phyloP scores from a whole-genome alignment of 305 asterid species.

The Salvia sclarea region DNA sequence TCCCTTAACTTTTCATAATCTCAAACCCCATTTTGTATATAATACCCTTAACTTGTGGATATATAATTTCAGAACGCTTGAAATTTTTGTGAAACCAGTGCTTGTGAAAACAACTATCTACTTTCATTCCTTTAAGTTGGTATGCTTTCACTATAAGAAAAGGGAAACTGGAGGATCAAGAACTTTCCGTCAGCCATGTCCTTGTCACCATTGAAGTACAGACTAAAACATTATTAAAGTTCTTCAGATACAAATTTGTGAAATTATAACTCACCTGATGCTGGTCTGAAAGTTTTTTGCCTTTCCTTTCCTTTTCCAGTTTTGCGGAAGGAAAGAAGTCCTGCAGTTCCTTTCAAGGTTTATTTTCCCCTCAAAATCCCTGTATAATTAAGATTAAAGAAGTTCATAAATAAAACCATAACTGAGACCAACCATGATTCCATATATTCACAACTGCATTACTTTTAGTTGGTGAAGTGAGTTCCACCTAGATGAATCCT shows the following conservation, averaged over 20 bases:
- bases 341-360: conserved; percentile 20
- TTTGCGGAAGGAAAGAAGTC: conserved; percentile 28
- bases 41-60: neutral
- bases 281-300: conserved; percentile 7
- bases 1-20: neutral
- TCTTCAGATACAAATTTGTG: neutral
- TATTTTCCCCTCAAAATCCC: conserved; percentile 7
- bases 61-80: neutral
- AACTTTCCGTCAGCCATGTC: neutral
- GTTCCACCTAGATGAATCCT: neutral
- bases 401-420: neutral
- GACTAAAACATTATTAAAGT: neutral
- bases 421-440: conserved; percentile 4
- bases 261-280: neutral
- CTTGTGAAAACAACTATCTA: neutral
- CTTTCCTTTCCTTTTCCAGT: neutral
- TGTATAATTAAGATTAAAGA: conserved; percentile 3
- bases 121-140: neutral
- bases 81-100: neutral
- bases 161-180: neutral
- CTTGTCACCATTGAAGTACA: neutral
- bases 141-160: neutral
- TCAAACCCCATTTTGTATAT: neutral
- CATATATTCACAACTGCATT: neutral
- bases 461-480: neutral